These are phyloP conservation scores for Pythium vanterpoolii DNA, from an alignment of 352 stramenopile genomes.

Conservation along the genomic window DNA sequence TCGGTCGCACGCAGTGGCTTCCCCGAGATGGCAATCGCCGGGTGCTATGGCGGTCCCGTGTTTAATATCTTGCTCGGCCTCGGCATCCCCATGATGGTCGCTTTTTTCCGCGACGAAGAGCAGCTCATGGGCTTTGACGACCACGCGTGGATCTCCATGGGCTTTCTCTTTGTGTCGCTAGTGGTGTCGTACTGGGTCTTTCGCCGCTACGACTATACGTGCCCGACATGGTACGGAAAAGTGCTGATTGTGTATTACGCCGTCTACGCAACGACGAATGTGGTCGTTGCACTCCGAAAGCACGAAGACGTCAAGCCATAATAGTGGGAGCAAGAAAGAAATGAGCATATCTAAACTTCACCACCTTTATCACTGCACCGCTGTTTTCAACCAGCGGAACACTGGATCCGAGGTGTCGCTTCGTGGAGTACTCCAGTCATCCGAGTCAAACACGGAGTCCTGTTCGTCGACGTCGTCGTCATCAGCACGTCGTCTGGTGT, in stretches of 20 bases:
- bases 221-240: slow-evolving; percentile 69
- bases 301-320: slow-evolving; percentile 10
- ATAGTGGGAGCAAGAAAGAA: neutral
- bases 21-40: slow-evolving; percentile 82
- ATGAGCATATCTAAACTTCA: neutral
- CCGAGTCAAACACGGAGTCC: slow-evolving; percentile 4
- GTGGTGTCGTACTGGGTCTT: slow-evolving; percentile 52
- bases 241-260: slow-evolving; percentile 65
- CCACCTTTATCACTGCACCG: neutral
- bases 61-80: slow-evolving; percentile 84
- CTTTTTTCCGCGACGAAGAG: slow-evolving; percentile 42
- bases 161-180: slow-evolving; percentile 62
- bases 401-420: slow-evolving; percentile 49
- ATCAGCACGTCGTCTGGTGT: neutral
- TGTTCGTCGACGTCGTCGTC: slow-evolving; percentile 1
- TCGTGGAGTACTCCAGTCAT: slow-evolving; percentile 27
- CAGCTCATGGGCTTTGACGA: slow-evolving; percentile 51
- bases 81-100: slow-evolving; percentile 64
- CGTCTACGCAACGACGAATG: slow-evolving; percentile 70
- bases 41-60: slow-evolving; percentile 78
- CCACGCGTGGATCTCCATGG: slow-evolving; percentile 72
- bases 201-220: slow-evolving; percentile 45
- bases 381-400: slow-evolving; percentile 57
- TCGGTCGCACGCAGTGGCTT: slow-evolving; percentile 78
- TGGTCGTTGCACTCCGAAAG: slow-evolving; percentile 38